These are phyloP conservation scores for Penicillium lagena DNA, from an alignment of 495 filamentous ascomycete species.

Conservation along the genomic window DNA sequence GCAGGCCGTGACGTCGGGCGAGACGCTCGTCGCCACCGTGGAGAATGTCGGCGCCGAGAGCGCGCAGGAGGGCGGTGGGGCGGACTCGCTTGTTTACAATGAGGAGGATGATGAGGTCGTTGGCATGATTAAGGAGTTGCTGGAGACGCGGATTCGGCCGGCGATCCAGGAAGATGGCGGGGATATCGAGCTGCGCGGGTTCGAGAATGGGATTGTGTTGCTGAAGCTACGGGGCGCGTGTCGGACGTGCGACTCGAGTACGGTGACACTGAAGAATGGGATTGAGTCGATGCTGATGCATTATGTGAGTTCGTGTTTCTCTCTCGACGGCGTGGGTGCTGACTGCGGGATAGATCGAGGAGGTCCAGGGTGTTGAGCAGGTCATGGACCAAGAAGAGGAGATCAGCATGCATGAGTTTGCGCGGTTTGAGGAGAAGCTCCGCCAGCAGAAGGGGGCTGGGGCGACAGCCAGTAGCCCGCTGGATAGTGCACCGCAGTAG, in stretches of 20 bases:
- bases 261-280: constrained; percentile 89
- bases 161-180: constrained; percentile 97
- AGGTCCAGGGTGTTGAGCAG: constrained; percentile 89
- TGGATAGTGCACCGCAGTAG: constrained; percentile 50
- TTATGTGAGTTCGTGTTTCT: constrained; percentile 44
- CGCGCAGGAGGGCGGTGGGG: constrained; percentile 48
- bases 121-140: constrained; percentile 96
- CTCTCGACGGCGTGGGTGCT: constrained; percentile 11
- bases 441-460: constrained; percentile 63
- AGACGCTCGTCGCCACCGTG: constrained; percentile 69
- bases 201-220: constrained; percentile 76
- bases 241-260: constrained; percentile 91
- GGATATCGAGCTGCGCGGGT: constrained; percentile 90
- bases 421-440: constrained; percentile 93
- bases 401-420: constrained; percentile 83
- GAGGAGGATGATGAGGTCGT: constrained; percentile 90
- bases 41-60: constrained; percentile 52
- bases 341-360: constrained; percentile 65
- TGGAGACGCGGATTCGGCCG: constrained; percentile 90
- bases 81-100: constrained; percentile 68
- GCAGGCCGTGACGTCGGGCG: constrained; percentile 75
- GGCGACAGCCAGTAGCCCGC: constrained; percentile 50
- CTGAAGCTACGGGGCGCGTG: constrained; percentile 90
- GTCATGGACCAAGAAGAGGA: constrained; percentile 90
- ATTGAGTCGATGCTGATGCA: constrained; percentile 98